Conservation (phyloP, 371 early-diverging fungal genomes). For the Rhizopus stolonifer region DNA sequence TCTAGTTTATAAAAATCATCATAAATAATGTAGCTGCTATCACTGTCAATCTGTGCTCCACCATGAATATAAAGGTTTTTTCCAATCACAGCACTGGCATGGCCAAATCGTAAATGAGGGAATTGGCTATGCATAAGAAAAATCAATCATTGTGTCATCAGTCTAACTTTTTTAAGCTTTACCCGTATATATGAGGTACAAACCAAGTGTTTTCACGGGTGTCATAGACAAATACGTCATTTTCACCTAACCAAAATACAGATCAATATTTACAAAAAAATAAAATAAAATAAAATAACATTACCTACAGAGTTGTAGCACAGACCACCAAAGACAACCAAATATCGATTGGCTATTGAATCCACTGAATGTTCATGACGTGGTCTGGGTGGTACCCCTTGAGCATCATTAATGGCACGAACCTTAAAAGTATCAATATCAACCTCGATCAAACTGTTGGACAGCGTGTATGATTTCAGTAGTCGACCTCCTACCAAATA, state of each 20-base stretch:
- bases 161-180: constrained; percentile 2
- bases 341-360: constrained; percentile 21
- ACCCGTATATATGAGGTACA: constrained; percentile 35
- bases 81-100: constrained; percentile 34
- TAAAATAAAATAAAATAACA: background rate
- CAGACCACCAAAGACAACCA: constrained; percentile 36
- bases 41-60: constrained; percentile 37
- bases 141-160: background rate
- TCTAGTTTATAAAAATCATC: constrained; percentile 35
- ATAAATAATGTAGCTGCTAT: constrained; percentile 26
- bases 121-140: constrained; percentile 14
- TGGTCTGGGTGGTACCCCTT: constrained; percentile 29
- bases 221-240: constrained; percentile 38
- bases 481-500: constrained; percentile 33
- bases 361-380: constrained; percentile 38
- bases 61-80: constrained; percentile 44
- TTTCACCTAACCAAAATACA: constrained; percentile 23
- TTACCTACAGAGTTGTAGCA: constrained; percentile 37
- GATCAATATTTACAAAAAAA: background rate
- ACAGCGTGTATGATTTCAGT: constrained; percentile 26
- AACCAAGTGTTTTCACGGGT: constrained; percentile 28
- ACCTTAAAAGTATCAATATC: constrained; percentile 18
- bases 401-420: constrained; percentile 13
- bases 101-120: constrained; percentile 32
- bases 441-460: constrained; percentile 27